Conservation (phyloP, 2,329 filamentous ascomycete genomes). For the Arthrobotrys megalospora region DNA sequence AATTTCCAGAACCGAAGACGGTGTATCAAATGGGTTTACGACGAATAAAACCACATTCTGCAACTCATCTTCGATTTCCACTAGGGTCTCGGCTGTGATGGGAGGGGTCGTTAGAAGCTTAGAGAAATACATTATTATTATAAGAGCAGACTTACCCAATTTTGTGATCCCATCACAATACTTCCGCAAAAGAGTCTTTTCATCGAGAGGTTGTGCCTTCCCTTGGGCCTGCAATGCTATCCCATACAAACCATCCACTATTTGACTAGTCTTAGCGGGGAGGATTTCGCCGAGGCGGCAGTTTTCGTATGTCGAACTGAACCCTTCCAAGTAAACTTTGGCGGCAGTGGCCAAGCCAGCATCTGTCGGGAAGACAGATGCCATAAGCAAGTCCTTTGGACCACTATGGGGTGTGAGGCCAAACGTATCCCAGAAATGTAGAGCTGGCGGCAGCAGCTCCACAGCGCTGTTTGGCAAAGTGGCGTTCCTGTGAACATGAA, state of each 20-base stretch:
- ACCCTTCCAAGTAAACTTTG: constrained; percentile 76
- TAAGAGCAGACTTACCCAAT: constrained; percentile 63
- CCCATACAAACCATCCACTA: constrained; percentile 68
- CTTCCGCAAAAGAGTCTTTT: constrained; percentile 53
- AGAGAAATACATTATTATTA: constrained; percentile 66
- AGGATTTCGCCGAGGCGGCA: constrained; percentile 63
- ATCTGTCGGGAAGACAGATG: constrained; percentile 79
- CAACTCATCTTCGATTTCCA: constrained; percentile 66
- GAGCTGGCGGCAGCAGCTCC: constrained; percentile 80
- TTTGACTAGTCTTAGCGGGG: constrained; percentile 67
- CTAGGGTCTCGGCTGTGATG: constrained; percentile 63
- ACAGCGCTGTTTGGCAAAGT: constrained; percentile 76
- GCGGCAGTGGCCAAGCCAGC: constrained; percentile 76
- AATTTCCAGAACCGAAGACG: constrained; percentile 77
- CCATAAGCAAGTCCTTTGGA: constrained; percentile 78
- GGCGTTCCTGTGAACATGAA: constrained; percentile 74
- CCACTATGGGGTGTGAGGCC: constrained; percentile 81
- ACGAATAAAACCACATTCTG: constrained; percentile 82
- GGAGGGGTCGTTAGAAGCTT: constrained; percentile 9
- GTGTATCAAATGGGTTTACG: constrained; percentile 77
- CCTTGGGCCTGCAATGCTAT: constrained; percentile 57
- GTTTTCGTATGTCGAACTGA: constrained; percentile 75
- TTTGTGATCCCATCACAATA: constrained; percentile 62
- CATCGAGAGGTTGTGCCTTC: constrained; percentile 50
- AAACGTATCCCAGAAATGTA: constrained; percentile 86